These are phyloP conservation scores for Pythium phragmitis DNA, from an alignment of 352 stramenopile species.

Conservation along the genomic window DNA sequence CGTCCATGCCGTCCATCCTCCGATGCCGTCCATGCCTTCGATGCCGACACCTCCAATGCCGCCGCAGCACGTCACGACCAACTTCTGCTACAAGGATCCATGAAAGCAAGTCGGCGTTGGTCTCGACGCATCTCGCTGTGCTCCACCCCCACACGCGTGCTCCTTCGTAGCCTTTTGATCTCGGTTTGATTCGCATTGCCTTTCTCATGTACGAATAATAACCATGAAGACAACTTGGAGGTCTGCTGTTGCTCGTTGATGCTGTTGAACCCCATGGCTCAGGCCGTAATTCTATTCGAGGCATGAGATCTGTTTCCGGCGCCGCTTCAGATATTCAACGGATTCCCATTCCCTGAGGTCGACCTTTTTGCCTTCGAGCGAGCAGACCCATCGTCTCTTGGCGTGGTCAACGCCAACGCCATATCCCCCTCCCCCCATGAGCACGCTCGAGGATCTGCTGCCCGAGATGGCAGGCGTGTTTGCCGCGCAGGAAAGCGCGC, in stretches of 20 bases:
- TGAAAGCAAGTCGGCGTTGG: background rate
- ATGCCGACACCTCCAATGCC: slow-evolving; percentile 3
- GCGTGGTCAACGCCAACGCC: background rate
- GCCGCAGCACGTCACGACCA: background rate
- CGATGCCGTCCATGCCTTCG: background rate
- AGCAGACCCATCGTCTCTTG: background rate
- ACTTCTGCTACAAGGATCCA: background rate
- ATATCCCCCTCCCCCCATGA: slow-evolving; percentile 33
- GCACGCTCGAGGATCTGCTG: slow-evolving; percentile 59
- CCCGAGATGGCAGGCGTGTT: slow-evolving; percentile 64
- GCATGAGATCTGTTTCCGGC: too few species aligned
- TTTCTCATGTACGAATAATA: too few species aligned
- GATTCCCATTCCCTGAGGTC: background rate
- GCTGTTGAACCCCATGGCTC: too few species aligned
- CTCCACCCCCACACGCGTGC: too few species aligned
- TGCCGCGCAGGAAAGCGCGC: slow-evolving; percentile 52
- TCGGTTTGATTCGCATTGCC: too few species aligned
- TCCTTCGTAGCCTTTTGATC: too few species aligned
- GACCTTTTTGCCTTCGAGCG: background rate
- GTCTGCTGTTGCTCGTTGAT: too few species aligned
- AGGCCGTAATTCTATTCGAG: too few species aligned
- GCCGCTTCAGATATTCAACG: background rate
- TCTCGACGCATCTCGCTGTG: too few species aligned
- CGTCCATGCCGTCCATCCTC: background rate
- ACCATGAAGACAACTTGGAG: too few species aligned